Evolutionary conservation across 179 eudicot genomes (phyloP).

Genomic region (Actinidia arguta): DNA sequence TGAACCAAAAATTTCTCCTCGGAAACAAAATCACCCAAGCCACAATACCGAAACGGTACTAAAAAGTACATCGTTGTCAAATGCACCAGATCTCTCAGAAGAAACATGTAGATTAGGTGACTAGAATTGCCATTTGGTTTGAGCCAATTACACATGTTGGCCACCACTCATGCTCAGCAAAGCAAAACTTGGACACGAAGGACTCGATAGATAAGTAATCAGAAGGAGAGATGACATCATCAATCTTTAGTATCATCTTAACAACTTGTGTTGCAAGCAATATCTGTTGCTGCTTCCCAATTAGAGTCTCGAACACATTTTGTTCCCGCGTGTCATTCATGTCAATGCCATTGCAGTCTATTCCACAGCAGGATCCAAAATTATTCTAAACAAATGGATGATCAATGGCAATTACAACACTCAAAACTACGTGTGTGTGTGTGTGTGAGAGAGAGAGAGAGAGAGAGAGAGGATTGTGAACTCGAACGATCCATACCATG

Average conservation of each 20-base stretch:
- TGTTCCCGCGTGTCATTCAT: conserved; percentile 95
- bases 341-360: conserved; percentile 91
- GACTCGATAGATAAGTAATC: conserved; percentile 52
- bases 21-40: background rate
- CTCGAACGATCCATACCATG: too few species aligned
- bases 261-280: conserved; percentile 96
- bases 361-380: conserved; percentile 61
- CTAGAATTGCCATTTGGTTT: background rate
- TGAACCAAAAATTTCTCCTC: background rate
- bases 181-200: conserved; percentile 10
- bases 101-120: background rate
- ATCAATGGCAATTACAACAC: too few species aligned
- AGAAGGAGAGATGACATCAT: conserved; percentile 86
- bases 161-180: background rate
- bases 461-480: background rate
- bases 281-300: conserved; percentile 94
- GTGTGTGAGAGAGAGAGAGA: background rate
- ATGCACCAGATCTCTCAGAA: background rate
- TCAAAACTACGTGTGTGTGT: too few species aligned
- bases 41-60: background rate
- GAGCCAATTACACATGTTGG: background rate
- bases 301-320: conserved; percentile 90
- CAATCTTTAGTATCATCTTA: conserved; percentile 97
- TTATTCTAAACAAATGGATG: conserved; percentile 3
- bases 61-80: background rate